Percentiles rank a stretch among this genome's conserved stretches.
Conservation (phyloP, 805 yeast genomes). For the Nakazawaea ambrosiae region DNA sequence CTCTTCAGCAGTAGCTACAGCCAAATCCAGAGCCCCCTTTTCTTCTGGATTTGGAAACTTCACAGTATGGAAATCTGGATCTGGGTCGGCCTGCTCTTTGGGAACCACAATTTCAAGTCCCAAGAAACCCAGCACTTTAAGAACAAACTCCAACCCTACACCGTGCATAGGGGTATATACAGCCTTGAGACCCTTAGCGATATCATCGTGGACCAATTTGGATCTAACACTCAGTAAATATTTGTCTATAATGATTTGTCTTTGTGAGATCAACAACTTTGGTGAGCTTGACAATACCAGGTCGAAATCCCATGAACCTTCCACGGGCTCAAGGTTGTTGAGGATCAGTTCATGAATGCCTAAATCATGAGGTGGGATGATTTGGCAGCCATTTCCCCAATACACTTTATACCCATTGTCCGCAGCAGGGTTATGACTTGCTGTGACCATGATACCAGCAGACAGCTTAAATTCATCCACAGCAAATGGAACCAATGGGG, state of each 20-base stretch:
- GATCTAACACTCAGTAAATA: constrained; percentile 31
- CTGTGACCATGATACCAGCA: constrained; percentile 90
- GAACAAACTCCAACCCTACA: constrained; percentile 67
- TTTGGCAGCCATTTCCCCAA: constrained; percentile 91
- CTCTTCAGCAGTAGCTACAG: constrained; percentile 54
- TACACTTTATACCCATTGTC: constrained; percentile 96
- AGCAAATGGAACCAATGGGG: constrained; percentile 90
- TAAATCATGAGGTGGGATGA: constrained; percentile 83
- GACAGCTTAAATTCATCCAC: constrained; percentile 57
- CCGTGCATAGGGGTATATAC: constrained; percentile 97
- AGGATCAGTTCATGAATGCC: constrained; percentile 63
- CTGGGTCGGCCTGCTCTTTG: constrained; percentile 61
- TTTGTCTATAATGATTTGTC: constrained; percentile 30
- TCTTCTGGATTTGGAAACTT: constrained; percentile 95
- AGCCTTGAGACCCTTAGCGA: constrained; percentile 33
- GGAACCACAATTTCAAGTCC: constrained; percentile 39
- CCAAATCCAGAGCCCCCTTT: constrained; percentile 77
- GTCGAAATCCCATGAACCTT: constrained; percentile 39
- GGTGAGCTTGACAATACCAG: constrained; percentile 26
- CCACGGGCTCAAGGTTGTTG: constrained; percentile 55
- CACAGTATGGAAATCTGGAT: constrained; percentile 84
- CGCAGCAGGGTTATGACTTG: constrained; percentile 77
- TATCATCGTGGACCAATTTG: constrained; percentile 24
- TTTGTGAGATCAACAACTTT: constrained; percentile 28
- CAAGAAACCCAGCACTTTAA: constrained; percentile 29